Conservation (phyloP, 371 early-diverging fungal genomes). For the Apophysomyces trapeziformis region DNA sequence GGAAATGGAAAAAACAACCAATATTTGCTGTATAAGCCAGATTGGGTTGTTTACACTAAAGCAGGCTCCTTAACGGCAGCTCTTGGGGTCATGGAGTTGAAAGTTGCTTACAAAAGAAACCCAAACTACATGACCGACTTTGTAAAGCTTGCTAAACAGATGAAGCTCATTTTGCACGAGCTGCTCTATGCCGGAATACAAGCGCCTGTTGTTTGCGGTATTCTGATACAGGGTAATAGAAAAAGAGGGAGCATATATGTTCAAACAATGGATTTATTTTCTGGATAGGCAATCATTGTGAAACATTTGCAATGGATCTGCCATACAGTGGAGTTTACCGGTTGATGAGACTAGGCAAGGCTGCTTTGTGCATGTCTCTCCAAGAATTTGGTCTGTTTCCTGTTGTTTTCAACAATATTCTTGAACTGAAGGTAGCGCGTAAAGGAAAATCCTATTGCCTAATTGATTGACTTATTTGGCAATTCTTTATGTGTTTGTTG, state of each 20-base stretch:
- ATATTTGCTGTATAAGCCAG: constrained; percentile 9
- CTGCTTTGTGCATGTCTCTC: not conserved
- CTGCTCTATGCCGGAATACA: not conserved
- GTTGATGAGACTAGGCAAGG: not conserved
- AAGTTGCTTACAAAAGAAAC: constrained; percentile 10
- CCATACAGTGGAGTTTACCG: constrained; percentile 1
- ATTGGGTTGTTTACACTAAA: constrained; percentile 12
- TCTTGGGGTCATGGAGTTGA: constrained; percentile 11
- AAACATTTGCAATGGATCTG: constrained; percentile 9
- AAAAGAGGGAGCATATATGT: not conserved
- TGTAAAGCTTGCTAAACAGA: constrained; percentile 13
- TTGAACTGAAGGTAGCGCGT: constrained; percentile 2
- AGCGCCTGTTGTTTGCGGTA: constrained; percentile 13
- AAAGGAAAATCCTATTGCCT: not conserved
- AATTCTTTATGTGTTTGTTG: not conserved
- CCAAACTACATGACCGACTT: constrained; percentile 14
- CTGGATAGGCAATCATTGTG: not conserved
- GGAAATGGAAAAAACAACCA: not conserved
- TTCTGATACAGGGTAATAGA: constrained; percentile 13
- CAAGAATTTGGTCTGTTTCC: not conserved
- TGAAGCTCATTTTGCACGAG: constrained; percentile 14
- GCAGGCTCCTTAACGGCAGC: constrained; percentile 8
- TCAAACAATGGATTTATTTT: not conserved
- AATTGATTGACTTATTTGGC: not conserved
- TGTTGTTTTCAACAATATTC: not conserved